These are phyloP conservation scores for Salix koriyanagi DNA, from an alignment of 345 rosid species.

Conservation along the genomic window DNA sequence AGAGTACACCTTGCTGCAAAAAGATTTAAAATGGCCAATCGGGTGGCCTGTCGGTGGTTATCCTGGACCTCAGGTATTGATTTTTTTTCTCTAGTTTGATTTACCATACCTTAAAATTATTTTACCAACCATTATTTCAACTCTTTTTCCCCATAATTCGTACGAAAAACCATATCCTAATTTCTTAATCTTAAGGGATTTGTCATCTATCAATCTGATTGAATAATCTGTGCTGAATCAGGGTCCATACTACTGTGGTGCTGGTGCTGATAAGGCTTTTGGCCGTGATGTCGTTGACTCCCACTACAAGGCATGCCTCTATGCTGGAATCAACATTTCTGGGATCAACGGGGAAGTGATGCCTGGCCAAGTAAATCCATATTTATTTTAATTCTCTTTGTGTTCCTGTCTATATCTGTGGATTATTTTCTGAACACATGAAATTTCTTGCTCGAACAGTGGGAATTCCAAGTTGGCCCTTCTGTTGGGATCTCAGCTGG, in stretches of 20 bases:
- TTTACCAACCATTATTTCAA: background rate
- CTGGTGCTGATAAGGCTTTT: conserved; percentile 25
- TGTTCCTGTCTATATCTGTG: no score
- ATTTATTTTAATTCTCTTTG: no score
- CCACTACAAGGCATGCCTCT: conserved; percentile 24
- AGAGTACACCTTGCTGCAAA: conserved; percentile 90
- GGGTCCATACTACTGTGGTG: conserved; percentile 25
- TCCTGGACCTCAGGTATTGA: conserved; percentile 56
- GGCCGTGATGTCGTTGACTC: conserved; percentile 23
- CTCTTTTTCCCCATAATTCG: background rate
- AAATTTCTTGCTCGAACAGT: background rate
- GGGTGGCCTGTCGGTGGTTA: conserved; percentile 93
- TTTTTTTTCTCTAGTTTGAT: background rate
- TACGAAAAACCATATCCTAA: background rate
- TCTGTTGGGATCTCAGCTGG: conserved; percentile 20
- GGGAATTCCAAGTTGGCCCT: conserved; percentile 32
- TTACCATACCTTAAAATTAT: background rate
- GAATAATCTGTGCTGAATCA: background rate
- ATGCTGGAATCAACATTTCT: conserved; percentile 21
- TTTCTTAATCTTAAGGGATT: background rate
- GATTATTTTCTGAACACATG: background rate
- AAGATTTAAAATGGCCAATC: conserved; percentile 77
- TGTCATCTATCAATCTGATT: background rate
- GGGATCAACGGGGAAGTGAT: conserved; percentile 27
- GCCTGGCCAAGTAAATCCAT: conserved; percentile 20